Evolutionary conservation across 148 eudicot genomes (phyloP).

Genomic region (Nepenthes gracilis): DNA sequence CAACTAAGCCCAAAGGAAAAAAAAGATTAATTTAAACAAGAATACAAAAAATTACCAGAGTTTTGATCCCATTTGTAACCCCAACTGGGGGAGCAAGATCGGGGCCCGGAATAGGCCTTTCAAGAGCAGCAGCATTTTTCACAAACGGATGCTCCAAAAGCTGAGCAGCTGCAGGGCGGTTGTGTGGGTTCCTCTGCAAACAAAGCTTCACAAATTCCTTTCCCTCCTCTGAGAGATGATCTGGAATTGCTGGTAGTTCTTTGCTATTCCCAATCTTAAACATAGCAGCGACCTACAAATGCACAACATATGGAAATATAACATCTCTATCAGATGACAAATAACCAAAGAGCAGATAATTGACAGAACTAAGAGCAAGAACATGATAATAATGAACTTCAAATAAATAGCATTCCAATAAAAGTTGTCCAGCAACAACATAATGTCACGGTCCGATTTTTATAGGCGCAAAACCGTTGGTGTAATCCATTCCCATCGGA

Average conservation of each 20-base stretch:
- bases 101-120: constrained; percentile 19
- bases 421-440: too few species aligned
- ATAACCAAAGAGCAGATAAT: too few species aligned
- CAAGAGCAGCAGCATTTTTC: constrained; percentile 20
- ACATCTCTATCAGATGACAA: too few species aligned
- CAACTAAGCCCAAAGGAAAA: too few species aligned
- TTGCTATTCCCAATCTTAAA: constrained; percentile 74
- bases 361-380: too few species aligned
- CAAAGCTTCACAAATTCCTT: constrained; percentile 49
- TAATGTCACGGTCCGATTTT: too few species aligned
- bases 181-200: constrained; percentile 46
- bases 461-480: too few species aligned
- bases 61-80: constrained; percentile 10
- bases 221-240: constrained; percentile 54
- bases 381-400: too few species aligned
- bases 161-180: constrained; percentile 49
- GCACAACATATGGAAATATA: neutral
- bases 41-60: constrained; percentile 7
- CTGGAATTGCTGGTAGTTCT: constrained; percentile 58
- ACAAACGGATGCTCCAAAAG: constrained; percentile 60
- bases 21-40: too few species aligned
- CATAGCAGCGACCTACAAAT: constrained; percentile 57
- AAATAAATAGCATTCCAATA: too few species aligned
- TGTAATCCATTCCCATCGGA: too few species aligned
- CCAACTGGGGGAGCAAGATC: constrained; percentile 10